A percentile compares a stretch with the other conserved stretches of the same genome.
These are phyloP conservation scores for Dictyostelium firmibasis DNA, from an alignment of 78 protist genomes.

Conservation along the genomic window DNA sequence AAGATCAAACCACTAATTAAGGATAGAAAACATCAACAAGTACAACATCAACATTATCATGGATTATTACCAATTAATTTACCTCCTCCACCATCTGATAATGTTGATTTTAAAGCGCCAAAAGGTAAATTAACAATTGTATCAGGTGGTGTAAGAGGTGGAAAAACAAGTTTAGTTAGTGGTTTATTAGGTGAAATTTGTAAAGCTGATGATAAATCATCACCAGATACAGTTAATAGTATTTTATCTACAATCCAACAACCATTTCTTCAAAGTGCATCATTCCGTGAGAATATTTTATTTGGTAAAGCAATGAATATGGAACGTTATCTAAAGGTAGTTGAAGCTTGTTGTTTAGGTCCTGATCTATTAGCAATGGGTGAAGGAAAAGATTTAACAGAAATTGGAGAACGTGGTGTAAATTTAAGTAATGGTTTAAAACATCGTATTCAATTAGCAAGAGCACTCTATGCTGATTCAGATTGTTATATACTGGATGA, in stretches of 20 bases:
- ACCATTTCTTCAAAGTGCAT: constrained; percentile 92
- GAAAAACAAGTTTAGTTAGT: constrained; percentile 86
- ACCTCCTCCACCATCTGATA: background rate
- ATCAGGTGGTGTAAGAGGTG: constrained; percentile 82
- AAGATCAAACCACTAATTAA: background rate
- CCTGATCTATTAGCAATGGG: background rate
- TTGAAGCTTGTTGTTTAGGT: constrained; percentile 9
- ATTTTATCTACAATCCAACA: constrained; percentile 86
- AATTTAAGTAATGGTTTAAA: constrained; percentile 98
- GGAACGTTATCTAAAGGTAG: constrained; percentile 15
- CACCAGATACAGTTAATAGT: constrained; percentile 20
- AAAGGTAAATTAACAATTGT: constrained; percentile 20
- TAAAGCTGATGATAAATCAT: background rate
- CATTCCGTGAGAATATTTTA: constrained; percentile 75
- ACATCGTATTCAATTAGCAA: constrained; percentile 94
- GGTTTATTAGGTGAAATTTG: constrained; percentile 89
- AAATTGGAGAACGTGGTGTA: constrained; percentile 97
- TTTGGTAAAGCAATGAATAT: constrained; percentile 30
- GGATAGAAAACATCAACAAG: background rate
- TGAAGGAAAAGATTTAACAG: constrained; percentile 89
- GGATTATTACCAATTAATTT: background rate
- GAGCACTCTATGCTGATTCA: constrained; percentile 87
- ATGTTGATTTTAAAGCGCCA: constrained; percentile 11
- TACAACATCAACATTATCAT: background rate
- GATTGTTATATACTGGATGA: constrained; percentile 89